Evolutionary conservation across 768 basidiomycete species (phyloP), one percentile per base, ranked within the genome.

Genomic region (Mycena olivaceomarginata): DNA sequence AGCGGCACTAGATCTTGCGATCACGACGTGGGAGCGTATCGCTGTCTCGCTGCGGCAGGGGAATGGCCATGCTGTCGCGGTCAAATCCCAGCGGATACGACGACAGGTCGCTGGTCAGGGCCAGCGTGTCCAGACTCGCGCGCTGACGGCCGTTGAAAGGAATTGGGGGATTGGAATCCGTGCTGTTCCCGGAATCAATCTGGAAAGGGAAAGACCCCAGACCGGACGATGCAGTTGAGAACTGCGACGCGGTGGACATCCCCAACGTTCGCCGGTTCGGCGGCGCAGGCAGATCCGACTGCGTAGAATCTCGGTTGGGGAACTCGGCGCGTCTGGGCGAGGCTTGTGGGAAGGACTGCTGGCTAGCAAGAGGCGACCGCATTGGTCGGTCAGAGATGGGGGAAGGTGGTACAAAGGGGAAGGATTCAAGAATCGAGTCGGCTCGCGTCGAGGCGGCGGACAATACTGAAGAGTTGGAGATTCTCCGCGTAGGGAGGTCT

Each of bases 371-470:
- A 7, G 94, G 94, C 4, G 94, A 93, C 76, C 95, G 89, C 80
- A 93, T 87, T 12, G 95, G 95, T 69, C 94, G 89, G 79, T 95
- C 92, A n/a, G 95, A 96, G 75, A 97, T 96, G 8, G 96, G 96
- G 10, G 95, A 96, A 1, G 96, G 96, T 31, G 96, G 96, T 11
- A 97, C 95, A 83, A 97, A 96, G 46, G 95, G 95, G 89, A 97
- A 97, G 16, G 92, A 93, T 84, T 96, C 96, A 39, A 97, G 89
- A 79, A 97, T 95, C 4, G 95, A 96, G 82, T 97, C 95, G 39
- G 95, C 94, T 65, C 91, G 91, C 4, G 94, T 94, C 12, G 94
- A 94, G 16, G 94, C 87, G 15, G 91, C 91, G 43, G 93, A 94
- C 72, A 93, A 84, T 64, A 92, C 91, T 41, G 94, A 96, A 7